These are phyloP conservation scores for Monosporascus sp. DNA, from an alignment of 2,329 filamentous ascomycete species.

Conservation along the genomic window DNA sequence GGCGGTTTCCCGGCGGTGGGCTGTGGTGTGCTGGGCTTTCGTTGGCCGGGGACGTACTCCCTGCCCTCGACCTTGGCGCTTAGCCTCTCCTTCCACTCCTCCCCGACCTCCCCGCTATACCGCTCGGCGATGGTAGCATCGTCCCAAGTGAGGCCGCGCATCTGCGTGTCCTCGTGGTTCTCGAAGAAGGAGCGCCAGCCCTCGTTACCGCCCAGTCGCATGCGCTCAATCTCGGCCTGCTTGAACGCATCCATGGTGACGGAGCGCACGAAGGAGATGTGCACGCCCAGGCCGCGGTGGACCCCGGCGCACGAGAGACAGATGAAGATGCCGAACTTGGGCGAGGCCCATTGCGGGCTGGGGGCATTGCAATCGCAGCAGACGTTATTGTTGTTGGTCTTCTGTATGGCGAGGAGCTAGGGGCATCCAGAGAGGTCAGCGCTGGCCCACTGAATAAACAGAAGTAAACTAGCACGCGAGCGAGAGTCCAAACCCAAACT, in stretches of 20 bases:
- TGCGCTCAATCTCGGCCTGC: conserved; percentile 82
- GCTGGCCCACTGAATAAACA: neutral
- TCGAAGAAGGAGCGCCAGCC: conserved; percentile 87
- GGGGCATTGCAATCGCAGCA: conserved; percentile 96
- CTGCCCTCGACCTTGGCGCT: conserved; percentile 81
- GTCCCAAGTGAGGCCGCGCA: conserved; percentile 70
- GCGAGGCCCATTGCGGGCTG: conserved; percentile 95
- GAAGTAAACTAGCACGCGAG: neutral
- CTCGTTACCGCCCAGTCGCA: conserved; percentile 88
- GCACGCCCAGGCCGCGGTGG: conserved; percentile 90
- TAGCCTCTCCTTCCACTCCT: conserved; percentile 91
- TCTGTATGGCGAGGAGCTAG: conserved; percentile 85
- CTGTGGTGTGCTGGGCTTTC: conserved; percentile 39
- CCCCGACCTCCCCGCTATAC: conserved; percentile 83
- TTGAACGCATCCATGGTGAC: conserved; percentile 99
- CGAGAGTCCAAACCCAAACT: too few relatives aligned
- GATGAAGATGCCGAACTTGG: conserved; percentile 98
- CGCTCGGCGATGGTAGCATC: conserved; percentile 85
- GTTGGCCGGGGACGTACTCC: conserved; percentile 75
- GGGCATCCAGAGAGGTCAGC: conserved; percentile 9
- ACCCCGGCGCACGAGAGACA: conserved; percentile 93
- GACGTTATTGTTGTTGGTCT: conserved; percentile 78
- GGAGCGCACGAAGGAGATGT: conserved; percentile 96
- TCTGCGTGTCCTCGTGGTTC: conserved; percentile 59
- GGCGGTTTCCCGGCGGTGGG: conserved; percentile 31